Evolutionary conservation across 106 monocot genomes (phyloP), one percentile per base, ranked within the genome.

Genomic region (Dioscorea alata): DNA sequence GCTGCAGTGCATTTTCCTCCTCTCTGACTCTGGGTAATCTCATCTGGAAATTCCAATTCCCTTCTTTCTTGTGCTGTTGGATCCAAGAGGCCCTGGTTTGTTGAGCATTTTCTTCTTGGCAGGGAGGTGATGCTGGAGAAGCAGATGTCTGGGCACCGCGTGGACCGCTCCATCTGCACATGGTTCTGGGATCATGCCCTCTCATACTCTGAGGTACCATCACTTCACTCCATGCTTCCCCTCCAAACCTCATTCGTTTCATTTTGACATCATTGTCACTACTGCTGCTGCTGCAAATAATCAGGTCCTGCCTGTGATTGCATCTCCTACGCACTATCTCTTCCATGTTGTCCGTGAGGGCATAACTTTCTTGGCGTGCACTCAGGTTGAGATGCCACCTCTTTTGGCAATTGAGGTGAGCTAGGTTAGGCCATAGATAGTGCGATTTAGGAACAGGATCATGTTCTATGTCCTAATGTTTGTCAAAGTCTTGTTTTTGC

Each of bases 61-160:
- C 33, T 70, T 12, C 9, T 8, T 23, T 13, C 8, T 22, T 50
- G 18, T 16, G 0, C 49, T 59, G 21, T 28, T 3, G 3, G 23
- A 23, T 33, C 14, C 20, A 33, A 64, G 58, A 28, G 1, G 28
- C 28, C 28, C 28, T 28, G 3, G 28, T 28, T 28, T 28, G 28
- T 3, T 28, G 28, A 28, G 3, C 28, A 7, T 23, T n/a, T n/a
- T n/a, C 70, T 32, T 60, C n/a, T n/a, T 52, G 42, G 59, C 74
- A 95, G 95, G 75, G 96, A 97, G 86, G 85, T 97, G 78, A 92
- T 97, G 73, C 75, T 97, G 50, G 96, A 92, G 89, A 97, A 97
- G 69, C 96, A 97, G 74, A 78, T 92, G 84, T 76, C 82, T 13
- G 88, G 76, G 31, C 96, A 89, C 72, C 60, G 80, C 17, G 92